These are phyloP conservation scores for Penicillium malachiteum DNA, from an alignment of 495 filamentous ascomycete genomes.

Conservation along the genomic window DNA sequence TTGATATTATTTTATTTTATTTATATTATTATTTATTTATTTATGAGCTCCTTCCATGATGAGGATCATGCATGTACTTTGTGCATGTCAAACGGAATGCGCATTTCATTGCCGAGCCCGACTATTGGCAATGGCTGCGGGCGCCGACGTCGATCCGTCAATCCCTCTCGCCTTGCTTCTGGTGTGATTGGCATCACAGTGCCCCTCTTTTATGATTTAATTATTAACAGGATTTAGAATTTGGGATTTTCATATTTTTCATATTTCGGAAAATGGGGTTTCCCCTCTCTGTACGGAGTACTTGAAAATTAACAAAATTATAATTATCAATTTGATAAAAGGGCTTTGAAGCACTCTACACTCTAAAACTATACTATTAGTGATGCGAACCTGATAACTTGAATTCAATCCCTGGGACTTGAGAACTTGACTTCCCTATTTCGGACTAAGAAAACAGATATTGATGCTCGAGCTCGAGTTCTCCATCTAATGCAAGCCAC, in stretches of 20 bases:
- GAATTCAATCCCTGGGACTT: too few species aligned
- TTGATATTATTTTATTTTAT: not conserved
- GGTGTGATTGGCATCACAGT: slow-evolving; percentile 30
- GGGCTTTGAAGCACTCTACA: too few species aligned
- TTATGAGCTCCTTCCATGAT: not conserved
- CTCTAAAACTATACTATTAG: slow-evolving; percentile 4
- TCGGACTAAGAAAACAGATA: not conserved
- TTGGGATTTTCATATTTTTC: too few species aligned
- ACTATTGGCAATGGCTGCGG: slow-evolving; percentile 48
- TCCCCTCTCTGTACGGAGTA: too few species aligned
- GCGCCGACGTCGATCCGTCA: slow-evolving; percentile 44
- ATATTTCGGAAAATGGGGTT: too few species aligned
- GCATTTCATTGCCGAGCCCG: slow-evolving; percentile 31
- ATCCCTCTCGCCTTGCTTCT: slow-evolving; percentile 34
- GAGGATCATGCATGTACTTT: slow-evolving; percentile 8
- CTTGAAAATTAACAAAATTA: not conserved
- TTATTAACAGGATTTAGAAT: slow-evolving; percentile 5
- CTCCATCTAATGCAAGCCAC: slow-evolving; percentile 40
- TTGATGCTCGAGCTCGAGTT: slow-evolving; percentile 4
- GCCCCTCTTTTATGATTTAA: not conserved
- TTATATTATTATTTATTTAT: not conserved
- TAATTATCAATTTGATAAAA: too few species aligned
- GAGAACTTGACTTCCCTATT: slow-evolving; percentile 9
- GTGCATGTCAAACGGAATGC: slow-evolving; percentile 28
- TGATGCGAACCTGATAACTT: slow-evolving; percentile 10